Evolutionary conservation across 139 green algal species (phyloP).

Genomic region (Tetradesmus obliquus): DNA sequence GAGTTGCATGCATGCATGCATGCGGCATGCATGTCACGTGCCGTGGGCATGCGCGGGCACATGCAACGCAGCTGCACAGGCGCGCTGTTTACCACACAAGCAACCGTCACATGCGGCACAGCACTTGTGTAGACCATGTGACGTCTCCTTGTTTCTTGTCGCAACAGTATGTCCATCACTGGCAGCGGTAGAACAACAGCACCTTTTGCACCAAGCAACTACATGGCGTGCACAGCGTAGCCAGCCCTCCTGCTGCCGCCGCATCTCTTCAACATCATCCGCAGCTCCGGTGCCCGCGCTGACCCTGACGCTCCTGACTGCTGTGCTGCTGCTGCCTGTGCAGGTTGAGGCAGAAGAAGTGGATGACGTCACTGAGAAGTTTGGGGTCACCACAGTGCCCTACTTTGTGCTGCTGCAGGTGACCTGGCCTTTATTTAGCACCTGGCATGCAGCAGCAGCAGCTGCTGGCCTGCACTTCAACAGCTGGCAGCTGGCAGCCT

Average conservation of each 20-base stretch:
- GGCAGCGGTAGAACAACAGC: neutral
- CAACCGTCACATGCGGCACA: no score
- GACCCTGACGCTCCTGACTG: neutral
- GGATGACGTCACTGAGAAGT: conserved; percentile 76
- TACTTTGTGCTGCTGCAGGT: conserved; percentile 79
- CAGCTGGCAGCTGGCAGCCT: neutral
- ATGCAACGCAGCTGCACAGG: no score
- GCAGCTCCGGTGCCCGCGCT: neutral
- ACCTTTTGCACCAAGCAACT: neutral
- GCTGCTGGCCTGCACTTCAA: neutral
- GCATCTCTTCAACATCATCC: neutral
- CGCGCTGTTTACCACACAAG: no score
- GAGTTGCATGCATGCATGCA: neutral
- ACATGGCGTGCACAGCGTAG: neutral
- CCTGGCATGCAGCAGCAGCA: neutral
- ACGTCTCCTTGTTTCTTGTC: neutral
- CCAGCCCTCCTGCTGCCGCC: neutral
- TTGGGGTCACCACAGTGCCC: conserved; percentile 80
- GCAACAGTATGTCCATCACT: no score
- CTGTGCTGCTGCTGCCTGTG: neutral
- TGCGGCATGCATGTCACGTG: no score
- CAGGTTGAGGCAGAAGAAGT: conserved; percentile 89
- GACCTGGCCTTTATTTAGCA: neutral
- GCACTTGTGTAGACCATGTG: no score
- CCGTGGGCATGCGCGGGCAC: no score